phyloP scores from a whole-genome alignment of 2,329 filamentous ascomycete genomes.

The Verticillium albo-atrum region DNA sequence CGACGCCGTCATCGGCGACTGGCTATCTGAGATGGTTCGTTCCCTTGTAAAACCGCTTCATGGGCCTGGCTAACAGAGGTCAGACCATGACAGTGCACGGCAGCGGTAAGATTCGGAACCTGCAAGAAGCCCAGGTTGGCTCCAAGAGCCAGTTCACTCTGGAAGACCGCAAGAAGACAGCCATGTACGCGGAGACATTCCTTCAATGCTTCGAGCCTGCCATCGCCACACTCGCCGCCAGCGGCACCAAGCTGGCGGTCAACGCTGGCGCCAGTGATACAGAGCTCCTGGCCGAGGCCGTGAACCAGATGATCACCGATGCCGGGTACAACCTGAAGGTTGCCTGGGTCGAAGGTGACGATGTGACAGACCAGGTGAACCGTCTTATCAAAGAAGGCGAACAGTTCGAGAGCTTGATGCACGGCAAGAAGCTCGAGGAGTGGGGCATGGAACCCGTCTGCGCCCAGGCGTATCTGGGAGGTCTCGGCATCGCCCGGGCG shows the following conservation, averaged over 20 bases:
- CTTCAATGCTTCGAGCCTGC: slow-evolving; percentile 14
- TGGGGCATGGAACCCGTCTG: slow-evolving; percentile 19
- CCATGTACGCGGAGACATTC: slow-evolving; percentile 20
- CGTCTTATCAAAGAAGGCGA: slow-evolving; percentile 16
- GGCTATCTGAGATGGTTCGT: not conserved
- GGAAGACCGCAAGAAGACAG: slow-evolving; percentile 9
- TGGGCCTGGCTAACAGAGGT: not conserved
- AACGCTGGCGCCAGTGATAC: slow-evolving; percentile 1
- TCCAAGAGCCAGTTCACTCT: slow-evolving; percentile 6
- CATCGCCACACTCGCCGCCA: slow-evolving; percentile 11
- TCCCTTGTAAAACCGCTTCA: not conserved
- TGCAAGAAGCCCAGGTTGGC: slow-evolving; percentile 2
- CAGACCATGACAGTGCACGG: slow-evolving; percentile 44
- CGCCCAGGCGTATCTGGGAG: slow-evolving; percentile 30
- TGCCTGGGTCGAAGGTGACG: slow-evolving; percentile 14
- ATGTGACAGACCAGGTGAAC: slow-evolving; percentile 11
- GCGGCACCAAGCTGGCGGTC: not conserved
- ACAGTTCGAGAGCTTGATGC: slow-evolving; percentile 16
- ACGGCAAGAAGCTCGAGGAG: slow-evolving; percentile 13
- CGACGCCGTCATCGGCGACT: slow-evolving; percentile 7
- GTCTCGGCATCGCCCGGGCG: slow-evolving; percentile 13
- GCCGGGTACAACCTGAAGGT: slow-evolving; percentile 27
- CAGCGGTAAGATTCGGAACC: slow-evolving; percentile 9
- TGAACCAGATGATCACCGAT: not conserved
- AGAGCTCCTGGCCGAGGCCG: not conserved